A percentile compares a stretch with the other conserved stretches of the same genome.
Conservation (phyloP, 106 monocot species). For the Narthecium ossifragum region DNA sequence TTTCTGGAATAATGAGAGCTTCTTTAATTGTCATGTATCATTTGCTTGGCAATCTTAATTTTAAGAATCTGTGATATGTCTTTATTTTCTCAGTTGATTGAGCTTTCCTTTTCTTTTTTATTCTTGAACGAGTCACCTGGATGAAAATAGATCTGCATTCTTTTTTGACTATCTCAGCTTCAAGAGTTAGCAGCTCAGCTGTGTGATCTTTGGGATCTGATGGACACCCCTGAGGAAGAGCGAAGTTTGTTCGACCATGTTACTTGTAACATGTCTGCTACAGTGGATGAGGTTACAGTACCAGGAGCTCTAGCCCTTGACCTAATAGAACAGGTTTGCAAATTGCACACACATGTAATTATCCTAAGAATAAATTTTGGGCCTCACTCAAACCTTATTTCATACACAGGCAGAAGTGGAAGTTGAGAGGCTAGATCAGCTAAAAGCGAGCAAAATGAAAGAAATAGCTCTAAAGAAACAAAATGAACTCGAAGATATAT, state of each 20-base stretch:
- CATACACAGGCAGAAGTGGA: conserved; percentile 71
- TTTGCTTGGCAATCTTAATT: too few species aligned
- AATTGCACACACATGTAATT: neutral
- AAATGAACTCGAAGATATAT: conserved; percentile 82
- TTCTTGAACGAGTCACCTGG: too few species aligned
- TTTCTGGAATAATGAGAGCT: too few species aligned
- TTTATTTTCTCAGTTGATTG: too few species aligned
- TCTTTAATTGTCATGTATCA: too few species aligned
- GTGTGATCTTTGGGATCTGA: conserved; percentile 86
- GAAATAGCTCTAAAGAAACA: conserved; percentile 90
- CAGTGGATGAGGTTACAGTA: conserved; percentile 63
- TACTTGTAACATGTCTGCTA: conserved; percentile 61
- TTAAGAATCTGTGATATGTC: too few species aligned
- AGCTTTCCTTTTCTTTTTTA: too few species aligned
- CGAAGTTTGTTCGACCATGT: conserved; percentile 70
- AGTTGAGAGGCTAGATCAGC: conserved; percentile 81
- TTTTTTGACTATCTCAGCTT: conserved; percentile 49
- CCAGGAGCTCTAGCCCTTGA: conserved; percentile 79
- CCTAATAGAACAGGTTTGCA: conserved; percentile 72
- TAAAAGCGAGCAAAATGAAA: conserved; percentile 84
- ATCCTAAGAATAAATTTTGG: neutral
- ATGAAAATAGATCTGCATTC: too few species aligned
- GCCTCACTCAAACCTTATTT: neutral
- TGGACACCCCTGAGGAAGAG: conserved; percentile 79
- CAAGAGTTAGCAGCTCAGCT: conserved; percentile 84